phyloP scores from a whole-genome alignment of 441 rosid species.

The Brassica balearica region DNA sequence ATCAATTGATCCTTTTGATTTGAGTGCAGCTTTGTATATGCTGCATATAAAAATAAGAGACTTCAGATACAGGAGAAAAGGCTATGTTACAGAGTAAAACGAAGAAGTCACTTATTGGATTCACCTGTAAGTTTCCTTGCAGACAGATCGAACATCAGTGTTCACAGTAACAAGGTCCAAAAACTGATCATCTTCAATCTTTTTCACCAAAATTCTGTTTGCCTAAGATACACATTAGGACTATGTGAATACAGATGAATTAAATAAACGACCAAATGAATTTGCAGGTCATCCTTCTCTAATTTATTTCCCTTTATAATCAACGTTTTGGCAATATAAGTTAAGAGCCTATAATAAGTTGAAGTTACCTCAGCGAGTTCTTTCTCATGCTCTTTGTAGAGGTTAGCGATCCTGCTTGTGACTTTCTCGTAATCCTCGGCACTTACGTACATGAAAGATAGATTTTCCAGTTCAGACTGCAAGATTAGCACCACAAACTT shows the following conservation, averaged over 20 bases:
- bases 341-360: slow-evolving; percentile 14
- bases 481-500: slow-evolving; percentile 42
- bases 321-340: slow-evolving; percentile 5
- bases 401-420: too few relatives aligned
- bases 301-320: slow-evolving; percentile 9
- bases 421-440: slow-evolving; percentile 34
- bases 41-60: slow-evolving; percentile 55
- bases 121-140: slow-evolving; percentile 98
- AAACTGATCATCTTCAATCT: slow-evolving; percentile 95
- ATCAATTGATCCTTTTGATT: slow-evolving; percentile 82
- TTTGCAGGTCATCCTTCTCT: slow-evolving; percentile 22
- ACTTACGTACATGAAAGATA: slow-evolving; percentile 92
- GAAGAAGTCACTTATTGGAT: neutral
- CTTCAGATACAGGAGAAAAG: slow-evolving; percentile 25
- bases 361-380: neutral
- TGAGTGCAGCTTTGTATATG: slow-evolving; percentile 82
- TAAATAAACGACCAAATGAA: slow-evolving; percentile 34
- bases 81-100: slow-evolving; percentile 32
- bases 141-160: slow-evolving; percentile 79
- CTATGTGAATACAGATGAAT: slow-evolving; percentile 44
- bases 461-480: slow-evolving; percentile 97
- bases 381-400: too few relatives aligned
- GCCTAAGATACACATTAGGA: slow-evolving; percentile 61
- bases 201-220: slow-evolving; percentile 84
- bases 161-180: slow-evolving; percentile 87